Percentiles rank a stretch among this genome's conserved stretches.
These are phyloP conservation scores for Apiospora arundinis DNA, from an alignment of 2,329 filamentous ascomycete species.

Conservation along the genomic window DNA sequence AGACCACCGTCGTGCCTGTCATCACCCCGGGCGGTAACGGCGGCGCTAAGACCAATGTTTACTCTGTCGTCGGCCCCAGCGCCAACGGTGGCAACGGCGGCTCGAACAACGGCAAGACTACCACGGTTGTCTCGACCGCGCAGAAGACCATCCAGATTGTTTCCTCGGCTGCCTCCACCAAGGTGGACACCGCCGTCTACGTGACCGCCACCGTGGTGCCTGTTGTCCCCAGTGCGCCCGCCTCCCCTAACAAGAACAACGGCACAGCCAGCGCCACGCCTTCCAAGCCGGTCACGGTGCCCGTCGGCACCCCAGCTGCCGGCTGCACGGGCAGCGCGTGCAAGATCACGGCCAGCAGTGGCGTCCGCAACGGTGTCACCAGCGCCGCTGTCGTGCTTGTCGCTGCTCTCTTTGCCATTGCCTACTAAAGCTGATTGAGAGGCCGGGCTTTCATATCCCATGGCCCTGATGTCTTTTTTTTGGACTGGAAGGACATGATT, in stretches of 20 bases:
- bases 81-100: not conserved
- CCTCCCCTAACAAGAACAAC: not conserved
- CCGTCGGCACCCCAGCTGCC: constrained; percentile 18
- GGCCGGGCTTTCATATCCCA: not conserved
- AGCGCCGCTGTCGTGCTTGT: not conserved
- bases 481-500: not conserved
- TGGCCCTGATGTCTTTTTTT: not conserved
- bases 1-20: constrained; percentile 54
- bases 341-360: constrained; percentile 2
- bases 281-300: not conserved
- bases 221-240: not conserved
- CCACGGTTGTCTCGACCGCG: not conserved
- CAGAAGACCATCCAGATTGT: not conserved
- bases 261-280: not conserved
- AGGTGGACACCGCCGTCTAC: not conserved
- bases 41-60: constrained; percentile 43
- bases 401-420: not conserved
- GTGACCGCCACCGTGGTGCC: constrained; percentile 19
- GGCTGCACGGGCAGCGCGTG: not conserved
- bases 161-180: constrained; percentile 18
- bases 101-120: constrained; percentile 1
- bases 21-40: constrained; percentile 71
- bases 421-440: not conserved
- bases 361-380: not conserved
- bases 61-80: not conserved